Base-by-base conservation (phyloP, 768 basidiomycete species). In the Tricholoma sp. region DNA sequence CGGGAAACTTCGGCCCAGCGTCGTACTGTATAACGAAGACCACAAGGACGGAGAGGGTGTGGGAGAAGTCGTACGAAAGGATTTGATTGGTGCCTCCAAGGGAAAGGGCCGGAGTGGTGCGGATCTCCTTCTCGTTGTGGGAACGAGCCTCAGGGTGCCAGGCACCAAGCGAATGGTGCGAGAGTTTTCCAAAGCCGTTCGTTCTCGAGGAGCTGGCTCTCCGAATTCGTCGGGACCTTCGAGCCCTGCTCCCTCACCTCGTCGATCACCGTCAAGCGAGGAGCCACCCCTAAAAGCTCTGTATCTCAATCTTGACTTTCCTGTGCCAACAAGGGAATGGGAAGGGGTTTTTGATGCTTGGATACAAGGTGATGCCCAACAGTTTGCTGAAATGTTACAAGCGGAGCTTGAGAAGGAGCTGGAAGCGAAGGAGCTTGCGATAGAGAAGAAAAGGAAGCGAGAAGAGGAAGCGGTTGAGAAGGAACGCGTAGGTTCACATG, bases 161-260 rank as follows among this genome's bases (percentile, higher is more conserved):
- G 94, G 94, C 17, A 94, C 94, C 47, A 95, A 94, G 71, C 78
- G 89, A 61, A 91, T 96, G 72, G 91, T 95, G 20, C 82, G 90
- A 56, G 92, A 95, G 70, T 91, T 89, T 70, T 81, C 87, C 24
- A 91, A 89, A 70, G 86, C 88, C 17, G 83, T 91, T 20, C 80
- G 78, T 44, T 76, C 81, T 7, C 78, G 85, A 42, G 73, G 75
- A 2, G 63, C 70, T 12, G 61, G 66, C 17, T 60, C 75, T 53
- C 67, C 68, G 45, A 73, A 68, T 48, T 72, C 71, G 5, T 66
- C 70, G 3, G 64, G 53, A 36, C 63, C 68, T 11, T 66, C 69
- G n/a, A 74, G 77, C 4, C 76, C 82, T n/a, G 66, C 77, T 4
- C 74, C 81, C 15, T 80, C 81, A 7, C 76, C 80, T 2, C 76